Conservation (phyloP, 495 filamentous ascomycete genomes). For the Hypoxylon subgilvum region DNA sequence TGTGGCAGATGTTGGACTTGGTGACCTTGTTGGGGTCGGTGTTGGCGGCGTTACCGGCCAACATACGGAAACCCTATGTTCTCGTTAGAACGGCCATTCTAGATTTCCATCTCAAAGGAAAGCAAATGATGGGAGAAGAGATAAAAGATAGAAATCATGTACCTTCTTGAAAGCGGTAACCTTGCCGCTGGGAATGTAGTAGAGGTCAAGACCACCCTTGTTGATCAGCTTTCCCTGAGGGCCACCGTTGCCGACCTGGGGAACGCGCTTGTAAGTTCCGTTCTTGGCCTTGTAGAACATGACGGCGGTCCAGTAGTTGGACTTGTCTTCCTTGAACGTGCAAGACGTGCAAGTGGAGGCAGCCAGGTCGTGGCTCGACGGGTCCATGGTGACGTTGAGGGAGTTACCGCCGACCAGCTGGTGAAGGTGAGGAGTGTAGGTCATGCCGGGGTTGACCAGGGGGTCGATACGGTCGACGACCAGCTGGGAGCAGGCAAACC, state of each 20-base stretch:
- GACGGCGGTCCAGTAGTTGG: slow-evolving; percentile 80
- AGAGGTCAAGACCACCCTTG: slow-evolving; percentile 63
- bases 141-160: slow-evolving; percentile 39
- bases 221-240: slow-evolving; percentile 69
- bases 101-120: too few species aligned
- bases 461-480: slow-evolving; percentile 62
- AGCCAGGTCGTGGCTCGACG: slow-evolving; percentile 55
- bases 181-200: slow-evolving; percentile 56
- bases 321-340: slow-evolving; percentile 70
- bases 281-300: slow-evolving; percentile 74
- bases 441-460: slow-evolving; percentile 57
- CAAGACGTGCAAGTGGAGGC: slow-evolving; percentile 75
- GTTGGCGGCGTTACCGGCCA: slow-evolving; percentile 57
- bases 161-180: slow-evolving; percentile 63
- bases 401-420: slow-evolving; percentile 65
- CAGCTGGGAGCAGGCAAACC: slow-evolving; percentile 63
- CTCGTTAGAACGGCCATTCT: too few species aligned
- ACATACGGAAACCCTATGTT: slow-evolving; percentile 65
- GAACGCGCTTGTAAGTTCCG: slow-evolving; percentile 71
- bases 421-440: slow-evolving; percentile 59
- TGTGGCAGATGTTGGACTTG: slow-evolving; percentile 61
- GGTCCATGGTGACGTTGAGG: slow-evolving; percentile 74
- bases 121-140: slow-evolving; percentile 30
- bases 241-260: slow-evolving; percentile 65
- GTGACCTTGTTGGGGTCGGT: slow-evolving; percentile 55